These are phyloP conservation scores for Actinomortierella ambigua DNA, from an alignment of 371 early-diverging fungal species.

Conservation along the genomic window DNA sequence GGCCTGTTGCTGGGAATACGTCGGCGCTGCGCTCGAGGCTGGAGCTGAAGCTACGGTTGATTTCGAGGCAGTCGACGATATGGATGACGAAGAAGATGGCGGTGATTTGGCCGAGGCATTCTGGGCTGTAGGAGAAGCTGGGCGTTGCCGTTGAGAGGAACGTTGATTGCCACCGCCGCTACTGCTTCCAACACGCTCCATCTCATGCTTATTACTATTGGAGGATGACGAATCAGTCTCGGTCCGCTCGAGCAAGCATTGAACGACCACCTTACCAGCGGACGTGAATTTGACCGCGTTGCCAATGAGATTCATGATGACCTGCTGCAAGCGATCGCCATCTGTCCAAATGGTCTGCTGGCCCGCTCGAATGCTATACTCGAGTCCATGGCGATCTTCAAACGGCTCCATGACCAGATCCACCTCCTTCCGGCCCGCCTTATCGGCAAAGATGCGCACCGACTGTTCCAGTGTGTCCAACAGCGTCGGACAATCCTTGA, in stretches of 20 bases:
- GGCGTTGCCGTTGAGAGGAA: not conserved
- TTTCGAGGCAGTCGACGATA: not conserved
- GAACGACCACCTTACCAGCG: conserved; percentile 27
- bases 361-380: not conserved
- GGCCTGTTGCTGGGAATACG: not conserved
- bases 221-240: not conserved
- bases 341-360: conserved; percentile 37
- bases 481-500: conserved; percentile 34
- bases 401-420: conserved; percentile 39
- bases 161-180: not conserved
- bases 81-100: too few species aligned
- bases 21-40: not conserved
- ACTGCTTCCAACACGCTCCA: not conserved
- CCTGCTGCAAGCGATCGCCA: conserved; percentile 40
- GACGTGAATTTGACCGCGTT: conserved; percentile 49
- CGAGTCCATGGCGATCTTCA: conserved; percentile 20
- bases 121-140: too few species aligned
- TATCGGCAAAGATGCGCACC: conserved; percentile 43
- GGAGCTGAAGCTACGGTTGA: not conserved
- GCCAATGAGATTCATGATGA: conserved; percentile 46
- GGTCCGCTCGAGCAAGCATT: conserved; percentile 8
- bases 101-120: too few species aligned
- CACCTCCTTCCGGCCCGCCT: conserved; percentile 41
- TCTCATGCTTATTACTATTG: not conserved
- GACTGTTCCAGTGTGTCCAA: conserved; percentile 32